Conservation (phyloP, 2,329 filamentous ascomycete genomes). For the Stagonosporopsis vannaccii region DNA sequence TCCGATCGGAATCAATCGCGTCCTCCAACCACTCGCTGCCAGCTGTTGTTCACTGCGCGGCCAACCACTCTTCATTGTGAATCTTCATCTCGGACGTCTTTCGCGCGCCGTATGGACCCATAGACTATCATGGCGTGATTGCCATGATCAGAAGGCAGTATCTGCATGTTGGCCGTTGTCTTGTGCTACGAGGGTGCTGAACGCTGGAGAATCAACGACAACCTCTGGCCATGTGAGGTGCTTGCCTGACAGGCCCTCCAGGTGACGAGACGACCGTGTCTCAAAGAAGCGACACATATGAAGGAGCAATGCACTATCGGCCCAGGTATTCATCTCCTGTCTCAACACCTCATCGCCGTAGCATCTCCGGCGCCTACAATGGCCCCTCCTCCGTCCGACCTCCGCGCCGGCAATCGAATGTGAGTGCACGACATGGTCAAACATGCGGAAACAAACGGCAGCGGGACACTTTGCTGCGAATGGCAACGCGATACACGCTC, state of each 20-base stretch:
- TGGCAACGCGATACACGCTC: constrained; percentile 19
- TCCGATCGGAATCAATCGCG: constrained; percentile 23
- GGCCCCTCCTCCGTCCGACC: constrained; percentile 42
- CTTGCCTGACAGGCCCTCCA: background rate
- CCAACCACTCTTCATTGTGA: background rate
- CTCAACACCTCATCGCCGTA: constrained; percentile 13
- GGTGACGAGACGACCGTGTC: background rate
- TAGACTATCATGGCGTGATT: background rate
- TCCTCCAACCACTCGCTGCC: background rate
- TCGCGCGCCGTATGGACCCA: background rate
- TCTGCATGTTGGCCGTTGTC: background rate
- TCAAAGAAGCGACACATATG: background rate
- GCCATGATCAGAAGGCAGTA: background rate
- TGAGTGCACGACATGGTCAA: constrained; percentile 26
- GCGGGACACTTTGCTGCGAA: constrained; percentile 23
- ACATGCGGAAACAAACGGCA: constrained; percentile 18
- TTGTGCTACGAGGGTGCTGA: background rate
- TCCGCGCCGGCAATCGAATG: constrained; percentile 28
- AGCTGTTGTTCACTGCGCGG: background rate
- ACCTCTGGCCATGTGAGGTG: background rate
- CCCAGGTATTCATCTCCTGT: constrained; percentile 2
- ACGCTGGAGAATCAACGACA: background rate
- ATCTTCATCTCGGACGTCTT: background rate
- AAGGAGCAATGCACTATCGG: background rate
- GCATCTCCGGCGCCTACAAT: constrained; percentile 24